These are phyloP conservation scores for Pseudogymnoascus verrucosus DNA, from an alignment of 2,329 filamentous ascomycete species.

Conservation along the genomic window DNA sequence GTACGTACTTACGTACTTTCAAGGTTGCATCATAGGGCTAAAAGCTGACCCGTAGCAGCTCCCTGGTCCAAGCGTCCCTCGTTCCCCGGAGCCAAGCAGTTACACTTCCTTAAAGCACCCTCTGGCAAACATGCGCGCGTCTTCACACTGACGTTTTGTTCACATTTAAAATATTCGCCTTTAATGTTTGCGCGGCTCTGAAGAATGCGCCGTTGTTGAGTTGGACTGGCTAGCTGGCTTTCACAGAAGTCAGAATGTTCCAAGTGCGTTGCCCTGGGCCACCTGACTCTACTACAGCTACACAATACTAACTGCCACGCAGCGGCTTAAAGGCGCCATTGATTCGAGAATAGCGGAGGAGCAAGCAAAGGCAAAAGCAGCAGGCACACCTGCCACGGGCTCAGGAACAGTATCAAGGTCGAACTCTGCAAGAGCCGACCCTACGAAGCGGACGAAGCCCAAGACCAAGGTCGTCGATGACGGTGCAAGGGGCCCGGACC, in stretches of 20 bases:
- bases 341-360: constrained; percentile 86
- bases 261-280: constrained; percentile 20
- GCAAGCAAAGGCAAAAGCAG: constrained; percentile 57
- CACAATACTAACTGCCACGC: constrained; percentile 11
- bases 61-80: not conserved
- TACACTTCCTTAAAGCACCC: not conserved
- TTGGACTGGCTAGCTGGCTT: not conserved
- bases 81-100: not conserved
- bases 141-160: not conserved
- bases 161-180: not conserved
- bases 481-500: constrained; percentile 51
- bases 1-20: not conserved
- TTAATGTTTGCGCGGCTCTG: not conserved
- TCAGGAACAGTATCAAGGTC: constrained; percentile 38
- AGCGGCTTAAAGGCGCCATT: constrained; percentile 79
- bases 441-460: constrained; percentile 19
- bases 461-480: constrained; percentile 22
- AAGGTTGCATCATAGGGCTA: not conserved
- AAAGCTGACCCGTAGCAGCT: not conserved
- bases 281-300: not conserved
- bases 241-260: constrained; percentile 22
- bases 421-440: constrained; percentile 26
- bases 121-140: not conserved
- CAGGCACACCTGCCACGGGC: constrained; percentile 34
- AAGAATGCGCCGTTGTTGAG: not conserved